Conservation (phyloP, 345 rosid genomes). For the Clarkia xantiana region DNA sequence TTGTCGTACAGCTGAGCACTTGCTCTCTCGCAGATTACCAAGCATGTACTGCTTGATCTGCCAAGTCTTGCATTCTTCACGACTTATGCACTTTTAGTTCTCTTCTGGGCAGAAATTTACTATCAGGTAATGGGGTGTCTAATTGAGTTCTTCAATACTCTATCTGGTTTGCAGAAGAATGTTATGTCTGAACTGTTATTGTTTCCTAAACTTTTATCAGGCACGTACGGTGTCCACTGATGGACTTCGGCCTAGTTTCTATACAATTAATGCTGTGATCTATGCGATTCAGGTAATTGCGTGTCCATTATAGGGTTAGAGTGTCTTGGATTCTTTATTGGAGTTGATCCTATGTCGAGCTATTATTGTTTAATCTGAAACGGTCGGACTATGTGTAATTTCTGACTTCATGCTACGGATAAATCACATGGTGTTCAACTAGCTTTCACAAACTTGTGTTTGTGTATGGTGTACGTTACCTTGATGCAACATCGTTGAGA, state of each 20-base stretch:
- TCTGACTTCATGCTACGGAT: too few species aligned
- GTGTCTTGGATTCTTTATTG: constrained; percentile 9
- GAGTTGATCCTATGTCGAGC: too few species aligned
- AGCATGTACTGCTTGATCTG: constrained; percentile 64
- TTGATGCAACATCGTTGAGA: too few species aligned
- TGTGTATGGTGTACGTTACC: too few species aligned
- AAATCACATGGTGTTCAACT: too few species aligned
- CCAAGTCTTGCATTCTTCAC: constrained; percentile 92
- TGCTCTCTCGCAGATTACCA: constrained; percentile 36
- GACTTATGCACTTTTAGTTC: constrained; percentile 72
- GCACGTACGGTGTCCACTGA: constrained; percentile 81
- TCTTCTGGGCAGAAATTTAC: constrained; percentile 96
- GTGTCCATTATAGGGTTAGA: constrained; percentile 8
- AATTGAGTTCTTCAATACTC: not conserved
- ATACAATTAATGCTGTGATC: constrained; percentile 54
- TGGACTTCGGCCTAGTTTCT: constrained; percentile 74
- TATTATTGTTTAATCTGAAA: too few species aligned
- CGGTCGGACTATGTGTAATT: too few species aligned
- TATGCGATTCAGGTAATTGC: constrained; percentile 66
- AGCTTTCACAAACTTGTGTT: too few species aligned
- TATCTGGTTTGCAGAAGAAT: not conserved
- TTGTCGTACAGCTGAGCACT: not conserved
- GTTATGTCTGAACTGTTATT: constrained; percentile 5
- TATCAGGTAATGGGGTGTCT: constrained; percentile 41
- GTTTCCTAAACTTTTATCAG: constrained; percentile 20